A percentile compares a stretch with the other conserved stretches of the same genome.
Conservation (phyloP, 352 stramenopile genomes). For the Phytophthora aleatoria region DNA sequence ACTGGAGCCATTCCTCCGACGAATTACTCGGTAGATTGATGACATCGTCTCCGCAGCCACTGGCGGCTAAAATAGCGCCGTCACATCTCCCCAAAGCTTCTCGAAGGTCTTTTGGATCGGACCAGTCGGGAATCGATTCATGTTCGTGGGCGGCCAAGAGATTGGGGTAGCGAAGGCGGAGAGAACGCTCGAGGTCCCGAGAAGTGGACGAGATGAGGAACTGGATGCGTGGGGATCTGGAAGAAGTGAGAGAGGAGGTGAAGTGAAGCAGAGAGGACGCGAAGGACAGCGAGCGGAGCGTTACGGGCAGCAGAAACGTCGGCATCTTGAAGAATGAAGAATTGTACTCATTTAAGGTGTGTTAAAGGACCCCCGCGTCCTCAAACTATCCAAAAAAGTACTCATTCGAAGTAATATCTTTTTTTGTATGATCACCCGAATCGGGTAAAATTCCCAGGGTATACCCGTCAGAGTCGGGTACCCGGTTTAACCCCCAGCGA, state of each 20-base stretch:
- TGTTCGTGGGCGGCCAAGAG: constrained; percentile 38
- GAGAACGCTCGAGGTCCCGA: constrained; percentile 25
- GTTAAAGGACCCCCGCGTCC: neutral
- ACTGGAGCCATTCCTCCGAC: constrained; percentile 31
- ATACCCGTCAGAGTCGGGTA: too few relatives aligned
- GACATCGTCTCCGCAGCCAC: constrained; percentile 21
- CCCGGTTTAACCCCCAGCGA: too few relatives aligned
- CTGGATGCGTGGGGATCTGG: neutral
- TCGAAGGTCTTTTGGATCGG: constrained; percentile 43
- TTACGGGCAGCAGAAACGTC: constrained; percentile 47
- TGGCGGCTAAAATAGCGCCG: constrained; percentile 48
- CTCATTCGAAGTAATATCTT: too few relatives aligned
- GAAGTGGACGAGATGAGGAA: constrained; percentile 32
- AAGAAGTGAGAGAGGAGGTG: constrained; percentile 2
- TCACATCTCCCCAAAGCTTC: constrained; percentile 51
- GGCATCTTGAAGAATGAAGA: constrained; percentile 16
- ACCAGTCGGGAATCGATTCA: constrained; percentile 47
- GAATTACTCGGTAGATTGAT: constrained; percentile 24
- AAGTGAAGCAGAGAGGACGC: constrained; percentile 26
- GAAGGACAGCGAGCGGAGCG: constrained; percentile 37
- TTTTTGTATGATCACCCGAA: too few relatives aligned
- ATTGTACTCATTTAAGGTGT: neutral
- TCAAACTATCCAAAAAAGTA: neutral
- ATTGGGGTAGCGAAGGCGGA: constrained; percentile 32
- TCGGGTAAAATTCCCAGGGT: too few relatives aligned